Conservation (phyloP, 345 rosid species). For the Hevea brasiliensis region DNA sequence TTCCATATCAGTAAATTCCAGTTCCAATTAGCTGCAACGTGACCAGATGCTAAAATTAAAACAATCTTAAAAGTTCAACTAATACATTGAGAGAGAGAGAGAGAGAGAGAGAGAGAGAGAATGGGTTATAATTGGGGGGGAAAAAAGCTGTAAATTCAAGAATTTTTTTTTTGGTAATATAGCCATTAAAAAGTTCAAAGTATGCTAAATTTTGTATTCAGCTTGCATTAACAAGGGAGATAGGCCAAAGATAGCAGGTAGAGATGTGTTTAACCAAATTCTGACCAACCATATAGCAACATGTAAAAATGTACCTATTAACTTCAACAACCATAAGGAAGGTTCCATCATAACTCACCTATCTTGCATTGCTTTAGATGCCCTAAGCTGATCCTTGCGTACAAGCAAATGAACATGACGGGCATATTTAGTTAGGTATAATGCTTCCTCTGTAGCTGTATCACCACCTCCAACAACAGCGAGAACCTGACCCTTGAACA, state of each 20-base stretch:
- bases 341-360: slow-evolving; percentile 52
- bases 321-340: neutral
- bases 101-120: too few relatives aligned
- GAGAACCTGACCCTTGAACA: slow-evolving; percentile 91
- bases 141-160: too few relatives aligned
- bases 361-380: slow-evolving; percentile 99
- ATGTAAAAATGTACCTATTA: neutral
- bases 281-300: neutral
- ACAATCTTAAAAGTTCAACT: too few relatives aligned
- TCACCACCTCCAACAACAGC: slow-evolving; percentile 99
- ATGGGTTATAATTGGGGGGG: too few relatives aligned
- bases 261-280: neutral
- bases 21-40: too few relatives aligned
- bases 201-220: neutral
- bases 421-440: slow-evolving; percentile 91
- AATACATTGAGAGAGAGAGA: too few relatives aligned
- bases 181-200: neutral
- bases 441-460: slow-evolving; percentile 96
- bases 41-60: too few relatives aligned
- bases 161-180: too few relatives aligned
- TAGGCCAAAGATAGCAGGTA: neutral
- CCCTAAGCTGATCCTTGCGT: slow-evolving; percentile 80
- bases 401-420: slow-evolving; percentile 97
- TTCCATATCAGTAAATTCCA: too few relatives aligned
- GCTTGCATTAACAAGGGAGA: neutral